Evolutionary conservation across 345 rosid species (phyloP).

Genomic region (Limnanthes douglasii): DNA sequence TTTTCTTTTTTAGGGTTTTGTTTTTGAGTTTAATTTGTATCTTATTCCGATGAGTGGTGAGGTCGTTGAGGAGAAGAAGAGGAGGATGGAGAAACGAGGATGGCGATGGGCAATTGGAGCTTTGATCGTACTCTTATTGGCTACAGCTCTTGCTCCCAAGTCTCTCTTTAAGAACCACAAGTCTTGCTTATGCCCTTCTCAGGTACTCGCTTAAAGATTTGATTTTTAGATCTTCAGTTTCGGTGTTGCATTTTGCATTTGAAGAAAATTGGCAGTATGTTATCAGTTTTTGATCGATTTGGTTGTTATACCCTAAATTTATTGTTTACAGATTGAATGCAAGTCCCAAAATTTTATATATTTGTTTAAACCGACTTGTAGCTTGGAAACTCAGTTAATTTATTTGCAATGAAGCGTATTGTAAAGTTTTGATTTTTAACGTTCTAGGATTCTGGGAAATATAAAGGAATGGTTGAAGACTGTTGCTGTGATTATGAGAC

Average conservation of each 20-base stretch:
- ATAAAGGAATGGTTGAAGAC: slow-evolving; percentile 70
- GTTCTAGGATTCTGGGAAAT: slow-evolving; percentile 26
- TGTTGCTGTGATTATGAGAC: slow-evolving; percentile 94
- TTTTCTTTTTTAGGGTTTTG: no score
- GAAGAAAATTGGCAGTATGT: no score
- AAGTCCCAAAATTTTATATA: slow-evolving; percentile 3
- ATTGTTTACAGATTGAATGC: neutral
- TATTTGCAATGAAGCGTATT: neutral
- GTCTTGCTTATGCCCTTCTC: slow-evolving; percentile 40
- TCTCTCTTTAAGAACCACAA: slow-evolving; percentile 18
- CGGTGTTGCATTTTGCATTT: no score
- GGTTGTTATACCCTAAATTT: neutral
- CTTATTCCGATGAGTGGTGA: no score
- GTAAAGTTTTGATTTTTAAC: neutral
- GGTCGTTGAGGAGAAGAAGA: slow-evolving; percentile 13
- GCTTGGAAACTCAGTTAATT: neutral
- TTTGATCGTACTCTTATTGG: slow-evolving; percentile 24
- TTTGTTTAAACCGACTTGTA: neutral
- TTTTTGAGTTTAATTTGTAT: no score
- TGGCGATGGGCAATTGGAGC: slow-evolving; percentile 36
- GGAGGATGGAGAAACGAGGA: slow-evolving; percentile 6
- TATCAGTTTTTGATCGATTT: neutral
- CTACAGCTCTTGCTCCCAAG: slow-evolving; percentile 31
- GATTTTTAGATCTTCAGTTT: no score
- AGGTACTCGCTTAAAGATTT: slow-evolving; percentile 36